Evolutionary conservation across 106 monocot genomes (phyloP), one percentile per base, ranked within the genome.

Genomic region (Acorus calamus): DNA sequence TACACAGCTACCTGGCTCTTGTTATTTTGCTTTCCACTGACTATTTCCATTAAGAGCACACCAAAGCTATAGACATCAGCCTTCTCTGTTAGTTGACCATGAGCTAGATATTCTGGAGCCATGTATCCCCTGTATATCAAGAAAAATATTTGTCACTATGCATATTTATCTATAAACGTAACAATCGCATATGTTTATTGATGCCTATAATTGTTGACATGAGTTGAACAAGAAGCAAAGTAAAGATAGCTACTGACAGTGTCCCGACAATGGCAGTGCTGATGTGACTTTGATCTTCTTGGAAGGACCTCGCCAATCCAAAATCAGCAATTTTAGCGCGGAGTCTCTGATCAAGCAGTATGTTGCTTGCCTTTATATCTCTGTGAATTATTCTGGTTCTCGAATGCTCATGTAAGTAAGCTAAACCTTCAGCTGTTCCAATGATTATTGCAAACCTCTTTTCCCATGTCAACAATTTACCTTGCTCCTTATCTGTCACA

Each of bases 301-400:
- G 64, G 64, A 64, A 64, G 2, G 64, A 64, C 28, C 64, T 49
- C 2, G 64, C 64, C 6, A 64, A 49, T 7, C 64, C 64, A 14
- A 64, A 64, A 41, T 64, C 64, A 7, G 64, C 64, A 64, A 64
- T 52, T 13, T 52, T 64, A 7, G 64, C 47, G 13, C 64, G 49
- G 14, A 64, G 50, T 42, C 52, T 49, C 2, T 0, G 8, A 49
- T 64, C 64, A 47, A 85, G 53, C 58, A 85, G 52, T 55, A 89
- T 70, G 57, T 89, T 89, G 69, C 85, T 85, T 4, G 85, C 82
- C 58, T 89, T 89, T 58, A 89, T 80, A 59, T 89, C 89, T 42
- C 89, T 71, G 56, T 89, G 89, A 46, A 89, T 84, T 44, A 89
- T 85, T 44, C 85, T 74, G 46, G 80, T 66, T 50, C 74, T 65